These are phyloP conservation scores for Vararia minispora DNA, from an alignment of 768 basidiomycete genomes.

Conservation along the genomic window DNA sequence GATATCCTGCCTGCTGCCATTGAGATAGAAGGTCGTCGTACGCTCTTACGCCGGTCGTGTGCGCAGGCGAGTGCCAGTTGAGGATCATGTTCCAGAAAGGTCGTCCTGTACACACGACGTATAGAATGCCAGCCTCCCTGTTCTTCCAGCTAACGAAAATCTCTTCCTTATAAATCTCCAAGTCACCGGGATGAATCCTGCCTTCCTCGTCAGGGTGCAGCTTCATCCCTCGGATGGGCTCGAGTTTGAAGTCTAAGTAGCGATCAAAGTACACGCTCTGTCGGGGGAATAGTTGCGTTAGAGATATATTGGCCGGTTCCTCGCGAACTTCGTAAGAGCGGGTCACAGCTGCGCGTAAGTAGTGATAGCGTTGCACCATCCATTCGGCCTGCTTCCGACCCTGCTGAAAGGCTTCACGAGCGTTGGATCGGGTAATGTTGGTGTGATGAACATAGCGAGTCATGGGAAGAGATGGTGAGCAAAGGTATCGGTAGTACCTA, in stretches of 20 bases:
- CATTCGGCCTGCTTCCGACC: background rate
- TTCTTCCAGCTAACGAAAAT: constrained; percentile 8
- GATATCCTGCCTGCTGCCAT: constrained; percentile 4
- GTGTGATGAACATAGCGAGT: too few species aligned
- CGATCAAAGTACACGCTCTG: background rate
- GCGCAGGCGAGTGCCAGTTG: constrained; percentile 8
- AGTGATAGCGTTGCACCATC: background rate
- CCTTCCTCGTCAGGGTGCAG: constrained; percentile 11
- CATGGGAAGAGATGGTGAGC: too few species aligned
- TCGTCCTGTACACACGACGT: constrained; percentile 1
- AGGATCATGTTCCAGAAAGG: constrained; percentile 13
- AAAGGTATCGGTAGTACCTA: too few species aligned
- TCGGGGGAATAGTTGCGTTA: too few species aligned
- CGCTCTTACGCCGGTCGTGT: constrained; percentile 8
- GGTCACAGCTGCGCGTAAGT: background rate
- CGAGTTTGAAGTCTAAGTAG: constrained; percentile 6
- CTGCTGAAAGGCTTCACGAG: background rate
- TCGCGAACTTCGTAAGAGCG: background rate
- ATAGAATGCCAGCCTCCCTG: constrained; percentile 10
- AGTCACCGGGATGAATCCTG: constrained; percentile 5
- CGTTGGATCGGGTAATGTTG: background rate
- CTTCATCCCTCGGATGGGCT: constrained; percentile 10
- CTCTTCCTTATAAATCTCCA: constrained; percentile 1
- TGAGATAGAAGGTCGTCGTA: constrained; percentile 9
- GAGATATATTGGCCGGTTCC: too few species aligned